phyloP scores from a whole-genome alignment of 2,329 filamentous ascomycete genomes.

The Madurella fahalii region DNA sequence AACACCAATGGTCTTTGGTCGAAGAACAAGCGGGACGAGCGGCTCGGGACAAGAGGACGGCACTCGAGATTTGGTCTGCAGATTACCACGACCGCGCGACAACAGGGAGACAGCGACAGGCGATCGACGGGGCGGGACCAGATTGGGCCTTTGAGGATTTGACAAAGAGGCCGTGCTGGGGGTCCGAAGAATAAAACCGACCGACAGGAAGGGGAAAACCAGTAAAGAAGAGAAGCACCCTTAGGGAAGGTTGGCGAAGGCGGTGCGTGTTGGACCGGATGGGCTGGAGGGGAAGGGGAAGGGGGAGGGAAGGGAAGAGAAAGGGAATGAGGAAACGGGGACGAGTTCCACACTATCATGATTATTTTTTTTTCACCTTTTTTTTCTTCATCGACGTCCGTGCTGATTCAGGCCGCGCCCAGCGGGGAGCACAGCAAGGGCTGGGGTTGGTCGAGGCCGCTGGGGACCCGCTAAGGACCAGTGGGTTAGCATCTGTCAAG shows the following conservation, averaged over 20 bases:
- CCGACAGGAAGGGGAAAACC: constrained; percentile 24
- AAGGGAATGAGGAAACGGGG: constrained; percentile 17
- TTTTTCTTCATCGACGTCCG: constrained; percentile 13
- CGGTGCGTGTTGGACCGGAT: constrained; percentile 36
- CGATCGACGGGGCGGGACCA: constrained; percentile 16
- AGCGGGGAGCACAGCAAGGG: constrained; percentile 10
- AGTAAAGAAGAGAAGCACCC: constrained; percentile 40
- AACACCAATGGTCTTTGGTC: neutral
- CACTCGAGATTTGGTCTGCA: constrained; percentile 7
- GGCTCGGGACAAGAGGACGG: neutral
- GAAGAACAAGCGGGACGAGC: too few relatives aligned
- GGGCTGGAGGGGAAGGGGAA: constrained; percentile 19
- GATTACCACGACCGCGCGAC: constrained; percentile 13
- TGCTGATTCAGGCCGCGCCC: constrained; percentile 24
- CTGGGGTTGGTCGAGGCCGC: constrained; percentile 13
- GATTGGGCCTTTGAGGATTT: constrained; percentile 26
- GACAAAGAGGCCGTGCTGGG: constrained; percentile 25
- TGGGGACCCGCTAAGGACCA: neutral
- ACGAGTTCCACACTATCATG: constrained; percentile 27
- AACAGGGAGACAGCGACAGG: constrained; percentile 9
- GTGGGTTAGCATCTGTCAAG: constrained; percentile 1
- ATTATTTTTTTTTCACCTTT: constrained; percentile 26
- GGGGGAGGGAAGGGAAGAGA: constrained; percentile 13
- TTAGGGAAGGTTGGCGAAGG: constrained; percentile 40
- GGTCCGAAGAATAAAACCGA: constrained; percentile 24